Base-by-base conservation (phyloP, 106 monocot species). In the Narthecium ossifragum region DNA sequence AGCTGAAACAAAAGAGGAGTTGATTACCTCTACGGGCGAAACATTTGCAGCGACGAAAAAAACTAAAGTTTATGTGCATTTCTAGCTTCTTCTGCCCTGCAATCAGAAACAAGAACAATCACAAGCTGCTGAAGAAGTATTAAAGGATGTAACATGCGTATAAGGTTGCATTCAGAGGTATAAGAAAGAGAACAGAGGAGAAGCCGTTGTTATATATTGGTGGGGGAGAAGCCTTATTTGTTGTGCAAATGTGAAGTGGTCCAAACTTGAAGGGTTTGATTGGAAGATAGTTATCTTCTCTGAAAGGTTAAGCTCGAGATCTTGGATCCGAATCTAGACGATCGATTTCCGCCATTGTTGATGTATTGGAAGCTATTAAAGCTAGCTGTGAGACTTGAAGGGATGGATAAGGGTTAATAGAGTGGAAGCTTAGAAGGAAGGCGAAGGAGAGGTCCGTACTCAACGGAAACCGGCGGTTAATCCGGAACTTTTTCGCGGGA, bases 361-460 rank as follows among this genome's bases (percentile, higher is more conserved):
- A 33, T 45, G 21, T 38, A 54, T 32, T 53, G 52, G 31, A 50
- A 51, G 1, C 28, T 46, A 27, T 43, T 30, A 65, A 63, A 47
- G 4, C 14, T 28, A 56, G 55, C 46, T 26, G 24, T 21, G 32
- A 64, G 64, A 51, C 43, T 59, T 65, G 41, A 6, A 6, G 5
- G 11, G 4, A 43, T 43, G 43, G 43, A 43, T 39, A 39, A 15
- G 3, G 15, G 15, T 1, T 12, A 34, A 56, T 56, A 53, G 8
- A 53, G 63, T 67, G 46, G 63, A 67, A 53, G 66, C 73, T 74
- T 74, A 24, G 67, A 78, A 73, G 63, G 53, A 74, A 74, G 56
- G 22, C 20, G 13, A 65, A 72, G n/a, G 51, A n/a, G 51, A 57
- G 50, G 65, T 50, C 64, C 50, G 26, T 39, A 72, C 63, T 65